phyloP scores from a whole-genome alignment of 2,329 filamentous ascomycete genomes.

The Penicillium brasilianum region DNA sequence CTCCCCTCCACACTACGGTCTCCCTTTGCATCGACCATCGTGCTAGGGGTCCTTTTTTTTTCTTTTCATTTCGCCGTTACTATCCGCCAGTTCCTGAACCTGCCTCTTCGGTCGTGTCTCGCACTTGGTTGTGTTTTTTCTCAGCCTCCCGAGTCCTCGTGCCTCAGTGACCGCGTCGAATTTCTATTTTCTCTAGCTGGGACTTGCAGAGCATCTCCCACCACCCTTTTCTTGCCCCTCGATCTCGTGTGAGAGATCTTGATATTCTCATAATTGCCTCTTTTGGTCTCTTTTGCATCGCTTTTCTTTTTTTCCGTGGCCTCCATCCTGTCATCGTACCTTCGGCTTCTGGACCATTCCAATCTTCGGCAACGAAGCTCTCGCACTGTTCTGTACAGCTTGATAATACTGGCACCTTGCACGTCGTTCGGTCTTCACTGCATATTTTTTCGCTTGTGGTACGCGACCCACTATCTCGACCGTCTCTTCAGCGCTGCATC shows the following conservation, averaged over 20 bases:
- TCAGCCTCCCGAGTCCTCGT: slow-evolving; percentile 23
- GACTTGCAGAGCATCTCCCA: slow-evolving; percentile 47
- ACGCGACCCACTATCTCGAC: slow-evolving; percentile 16
- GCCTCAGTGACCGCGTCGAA: slow-evolving; percentile 27
- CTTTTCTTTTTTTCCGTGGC: slow-evolving; percentile 13
- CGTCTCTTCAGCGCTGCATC: slow-evolving; percentile 1
- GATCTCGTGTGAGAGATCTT: slow-evolving; percentile 17
- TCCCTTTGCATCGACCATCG: background rate
- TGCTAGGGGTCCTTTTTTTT: background rate
- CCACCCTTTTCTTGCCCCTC: slow-evolving; percentile 17
- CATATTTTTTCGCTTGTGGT: slow-evolving; percentile 29
- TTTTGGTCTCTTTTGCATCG: slow-evolving; percentile 8
- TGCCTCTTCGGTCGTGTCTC: slow-evolving; percentile 16
- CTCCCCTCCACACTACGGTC: background rate
- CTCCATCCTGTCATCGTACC: slow-evolving; percentile 4
- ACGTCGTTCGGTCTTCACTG: slow-evolving; percentile 28
- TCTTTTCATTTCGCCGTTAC: slow-evolving; percentile 3
- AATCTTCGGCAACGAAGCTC: slow-evolving; percentile 1
- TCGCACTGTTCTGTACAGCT: slow-evolving; percentile 26
- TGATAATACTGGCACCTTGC: slow-evolving; percentile 22
- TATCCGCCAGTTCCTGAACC: slow-evolving; percentile 3
- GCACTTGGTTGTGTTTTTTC: slow-evolving; percentile 22
- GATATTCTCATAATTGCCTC: slow-evolving; percentile 28
- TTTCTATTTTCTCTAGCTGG: slow-evolving; percentile 32
- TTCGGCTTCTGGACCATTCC: slow-evolving; percentile 3